phyloP scores from a whole-genome alignment of 1,284 basidiomycete genomes.

The Ganoderma lingzhi region DNA sequence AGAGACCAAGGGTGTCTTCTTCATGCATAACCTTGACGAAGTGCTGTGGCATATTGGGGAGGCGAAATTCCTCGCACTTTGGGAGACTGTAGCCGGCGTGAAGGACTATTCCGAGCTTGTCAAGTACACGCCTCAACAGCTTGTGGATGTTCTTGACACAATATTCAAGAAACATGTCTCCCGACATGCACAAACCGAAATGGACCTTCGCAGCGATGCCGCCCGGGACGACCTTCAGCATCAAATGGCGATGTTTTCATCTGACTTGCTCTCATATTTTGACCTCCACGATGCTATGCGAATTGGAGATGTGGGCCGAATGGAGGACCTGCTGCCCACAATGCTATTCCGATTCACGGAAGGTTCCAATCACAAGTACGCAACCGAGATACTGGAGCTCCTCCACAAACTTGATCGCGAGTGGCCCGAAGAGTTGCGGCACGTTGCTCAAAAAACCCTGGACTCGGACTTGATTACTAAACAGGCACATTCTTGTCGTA shows the following conservation, averaged over 20 bases:
- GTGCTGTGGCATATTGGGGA: slow-evolving; percentile 27
- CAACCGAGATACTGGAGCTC: slow-evolving; percentile 44
- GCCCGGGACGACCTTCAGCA: slow-evolving; percentile 1
- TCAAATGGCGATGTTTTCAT: slow-evolving; percentile 41
- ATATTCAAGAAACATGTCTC: slow-evolving; percentile 38
- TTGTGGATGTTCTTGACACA: slow-evolving; percentile 19
- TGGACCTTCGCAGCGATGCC: no score
- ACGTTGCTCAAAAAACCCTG: slow-evolving; percentile 18
- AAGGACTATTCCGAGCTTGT: slow-evolving; percentile 22
- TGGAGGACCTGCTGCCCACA: slow-evolving; percentile 44
- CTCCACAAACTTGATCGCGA: slow-evolving; percentile 46
- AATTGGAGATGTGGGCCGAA: slow-evolving; percentile 46
- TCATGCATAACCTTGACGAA: slow-evolving; percentile 31
- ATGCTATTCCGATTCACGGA: slow-evolving; percentile 42
- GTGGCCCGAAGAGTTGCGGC: slow-evolving; percentile 42
- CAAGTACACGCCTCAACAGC: slow-evolving; percentile 16
- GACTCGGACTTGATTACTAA: no score
- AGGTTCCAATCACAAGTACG: slow-evolving; percentile 44
- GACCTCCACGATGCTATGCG: slow-evolving; percentile 44
- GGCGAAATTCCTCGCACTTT: slow-evolving; percentile 26
- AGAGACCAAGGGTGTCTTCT: slow-evolving; percentile 29
- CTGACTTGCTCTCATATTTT: slow-evolving; percentile 46
- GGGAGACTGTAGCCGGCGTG: slow-evolving; percentile 17
- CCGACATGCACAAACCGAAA: neutral
- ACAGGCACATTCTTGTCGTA: no score